Evolutionary conservation across 148 eudicot genomes (phyloP), one percentile per base, ranked within the genome.

Genomic region (Dysphania ambrosioides): DNA sequence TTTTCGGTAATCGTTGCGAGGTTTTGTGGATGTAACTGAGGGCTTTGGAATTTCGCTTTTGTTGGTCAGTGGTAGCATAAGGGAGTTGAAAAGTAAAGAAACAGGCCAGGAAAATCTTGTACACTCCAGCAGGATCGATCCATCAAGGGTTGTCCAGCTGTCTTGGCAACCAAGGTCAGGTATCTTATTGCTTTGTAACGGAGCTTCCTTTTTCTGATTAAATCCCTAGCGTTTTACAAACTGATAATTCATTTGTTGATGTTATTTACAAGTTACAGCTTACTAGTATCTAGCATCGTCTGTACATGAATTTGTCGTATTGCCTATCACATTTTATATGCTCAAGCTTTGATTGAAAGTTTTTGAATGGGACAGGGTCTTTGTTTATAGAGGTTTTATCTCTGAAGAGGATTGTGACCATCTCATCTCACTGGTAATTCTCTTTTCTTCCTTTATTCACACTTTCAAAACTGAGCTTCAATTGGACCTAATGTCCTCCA

Each of bases 101-200:
- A 68, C 49, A 49, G 73, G 65, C 65, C 79, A 73, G 75, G 83
- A 65, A 56, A 53, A 34, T 71, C 8, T 76, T 68, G 75, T 80
- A 76, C 84, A 71, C 70, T 64, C 64, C 44, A 76, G 77, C 78
- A 83, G 86, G 70, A 32, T 90, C 67, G 82, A 93, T 80, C 97
- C 97, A 21, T 86, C 93, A 74, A 85, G 73, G 74, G 93, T 90
- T 77, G 75, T 82, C 67, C 89, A 88, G 68, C 82, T 91, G 44
- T 89, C 97, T 55, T 87, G 95, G 97, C 86, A 73, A 79, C 98
- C 98, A 91, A 94, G 98, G 98, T 94, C 90, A 89, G 91, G 95
- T 91, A 86, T 78, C 84, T 86, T 70, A 38, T 57, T 18, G 56
- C 49, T 40, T 18, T 55, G 29, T n/a, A n/a, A n/a, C n/a, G n/a